These are phyloP conservation scores for Solanum stenotomum DNA, from an alignment of 257 asterid species.

Conservation along the genomic window DNA sequence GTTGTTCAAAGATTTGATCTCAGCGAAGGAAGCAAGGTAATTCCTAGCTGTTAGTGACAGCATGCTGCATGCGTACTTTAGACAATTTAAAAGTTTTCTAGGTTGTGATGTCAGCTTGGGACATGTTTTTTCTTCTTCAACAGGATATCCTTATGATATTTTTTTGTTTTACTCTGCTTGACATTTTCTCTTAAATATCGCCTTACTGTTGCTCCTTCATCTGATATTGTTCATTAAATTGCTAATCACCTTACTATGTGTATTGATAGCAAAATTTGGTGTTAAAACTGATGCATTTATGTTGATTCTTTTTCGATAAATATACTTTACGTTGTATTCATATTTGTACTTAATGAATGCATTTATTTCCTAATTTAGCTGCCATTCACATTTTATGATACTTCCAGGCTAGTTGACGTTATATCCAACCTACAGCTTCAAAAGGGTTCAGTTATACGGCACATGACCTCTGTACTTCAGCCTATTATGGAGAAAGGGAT, in stretches of 20 bases:
- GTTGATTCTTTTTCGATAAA: background rate
- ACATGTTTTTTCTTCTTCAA: background rate
- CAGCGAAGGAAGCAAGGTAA: constrained; percentile 64
- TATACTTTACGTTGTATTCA: background rate
- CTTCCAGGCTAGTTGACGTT: constrained; percentile 67
- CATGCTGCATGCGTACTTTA: background rate
- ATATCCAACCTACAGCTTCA: constrained; percentile 64
- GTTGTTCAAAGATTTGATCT: constrained; percentile 67
- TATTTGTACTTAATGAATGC: background rate
- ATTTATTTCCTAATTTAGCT: background rate
- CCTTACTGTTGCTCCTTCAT: background rate
- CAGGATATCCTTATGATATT: background rate
- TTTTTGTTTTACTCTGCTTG: background rate
- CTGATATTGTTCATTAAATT: background rate
- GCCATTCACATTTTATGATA: background rate
- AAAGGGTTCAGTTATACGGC: constrained; percentile 70
- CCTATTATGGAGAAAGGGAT: constrained; percentile 91
- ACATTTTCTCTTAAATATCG: background rate
- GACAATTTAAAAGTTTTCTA: background rate
- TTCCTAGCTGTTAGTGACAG: background rate
- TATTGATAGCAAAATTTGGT: background rate
- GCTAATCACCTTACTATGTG: background rate
- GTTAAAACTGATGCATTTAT: background rate
- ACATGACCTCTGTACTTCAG: constrained; percentile 72
- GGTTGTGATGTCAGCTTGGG: background rate